A percentile compares a stretch with the other conserved stretches of the same genome.
phyloP scores from a whole-genome alignment of 202 grass and related monocot species.

The Eragrostis tef region DNA sequence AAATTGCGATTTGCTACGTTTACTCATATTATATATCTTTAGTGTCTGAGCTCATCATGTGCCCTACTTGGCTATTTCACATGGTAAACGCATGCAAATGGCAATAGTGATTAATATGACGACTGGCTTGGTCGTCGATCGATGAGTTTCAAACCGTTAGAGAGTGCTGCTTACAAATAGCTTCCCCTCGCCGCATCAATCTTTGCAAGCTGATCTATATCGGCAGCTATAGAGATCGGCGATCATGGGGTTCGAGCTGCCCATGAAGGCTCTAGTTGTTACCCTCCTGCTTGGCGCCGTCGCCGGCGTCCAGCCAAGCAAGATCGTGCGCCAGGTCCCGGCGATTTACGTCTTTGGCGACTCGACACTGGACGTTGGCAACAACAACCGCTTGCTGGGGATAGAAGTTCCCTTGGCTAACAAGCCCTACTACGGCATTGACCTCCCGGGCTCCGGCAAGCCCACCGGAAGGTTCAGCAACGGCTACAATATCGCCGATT shows the following conservation, averaged over 20 bases:
- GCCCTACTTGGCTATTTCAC: no score
- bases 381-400: constrained; percentile 49
- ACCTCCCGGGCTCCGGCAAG: constrained; percentile 35
- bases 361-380: constrained; percentile 55
- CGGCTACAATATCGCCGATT: constrained; percentile 56
- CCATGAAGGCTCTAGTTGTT: constrained; percentile 29
- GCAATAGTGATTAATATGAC: no score
- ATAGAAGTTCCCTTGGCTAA: not conserved
- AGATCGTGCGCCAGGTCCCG: constrained; percentile 12
- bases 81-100: no score
- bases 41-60: no score
- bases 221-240: not conserved
- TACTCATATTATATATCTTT: no score
- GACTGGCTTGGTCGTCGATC: no score
- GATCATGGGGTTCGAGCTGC: constrained; percentile 1
- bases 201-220: no score
- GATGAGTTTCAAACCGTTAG: no score
- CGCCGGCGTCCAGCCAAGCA: not conserved
- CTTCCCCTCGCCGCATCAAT: no score
- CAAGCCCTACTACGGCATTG: constrained; percentile 40
- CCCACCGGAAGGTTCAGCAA: constrained; percentile 69
- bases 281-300: not conserved
- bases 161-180: no score
- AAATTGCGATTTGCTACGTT: no score
- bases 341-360: constrained; percentile 58